Evolutionary conservation across 352 stramenopile species (phyloP), one percentile per base, ranked within the genome.

Genomic region (Globisporangium nodosum): DNA sequence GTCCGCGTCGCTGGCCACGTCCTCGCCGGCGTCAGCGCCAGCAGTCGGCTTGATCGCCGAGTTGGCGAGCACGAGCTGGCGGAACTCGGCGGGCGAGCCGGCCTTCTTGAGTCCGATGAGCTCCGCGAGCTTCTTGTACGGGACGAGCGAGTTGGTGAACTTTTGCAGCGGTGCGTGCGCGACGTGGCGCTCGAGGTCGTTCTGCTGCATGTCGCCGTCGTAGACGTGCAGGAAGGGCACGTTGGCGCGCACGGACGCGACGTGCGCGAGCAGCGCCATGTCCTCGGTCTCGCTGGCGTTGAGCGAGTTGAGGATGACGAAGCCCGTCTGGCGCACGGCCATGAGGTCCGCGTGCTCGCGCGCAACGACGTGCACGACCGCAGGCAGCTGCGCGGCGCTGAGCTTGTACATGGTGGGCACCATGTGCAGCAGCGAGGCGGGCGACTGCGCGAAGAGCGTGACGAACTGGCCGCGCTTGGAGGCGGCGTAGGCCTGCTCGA

Each of bases 341-440:
- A 97, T 97, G 31, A 96, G 80, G 69, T 98, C 92, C 43, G 82
- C 88, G 71, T 97, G 90, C 56, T 97, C 92, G 55, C 84, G 76
- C 21, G 90, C 90, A 21, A 93, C 88, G 20, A 97, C 92, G 73
- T 98, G 92, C 45, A 97, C 77, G 31, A 97, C 90, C 2, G 87
- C 78, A 7, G 85, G 86, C 49, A 93, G 66, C 47, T 80, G 75
- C 61, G 95, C 85, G 45, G 81, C 83, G 64, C 89, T 91, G 66
- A 98, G 94, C 67, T 98, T 97, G 78, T 97, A 98, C 72, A 97
- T 87, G 64, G 90, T 96, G n/a, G 92, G 92, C 58, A 98, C 92
- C 75, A 96, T 97, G 33, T 96, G 76, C 64, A 97, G 68, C 63
- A 98, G 72, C 61, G 85, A 74, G 18, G 73, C 58, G 54, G 92